Conservation (phyloP, 225 moss, liverwort and hornwort genomes). For the Pleurozium schreberi region DNA sequence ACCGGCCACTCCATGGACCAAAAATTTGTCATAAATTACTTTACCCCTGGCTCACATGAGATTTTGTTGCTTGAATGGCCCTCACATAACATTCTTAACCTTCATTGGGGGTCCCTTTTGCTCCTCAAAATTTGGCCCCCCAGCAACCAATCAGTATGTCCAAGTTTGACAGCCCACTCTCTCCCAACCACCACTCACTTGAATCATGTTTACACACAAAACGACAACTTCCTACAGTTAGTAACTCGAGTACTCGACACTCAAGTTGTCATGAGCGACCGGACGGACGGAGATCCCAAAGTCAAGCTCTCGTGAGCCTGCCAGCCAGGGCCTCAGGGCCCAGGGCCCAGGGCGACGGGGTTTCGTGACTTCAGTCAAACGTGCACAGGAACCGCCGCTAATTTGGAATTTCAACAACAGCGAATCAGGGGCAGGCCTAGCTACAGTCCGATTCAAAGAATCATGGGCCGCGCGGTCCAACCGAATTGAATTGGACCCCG, state of each 20-base stretch:
- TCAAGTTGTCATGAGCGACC: neutral
- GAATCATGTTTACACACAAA: too few relatives aligned
- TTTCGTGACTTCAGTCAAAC: neutral
- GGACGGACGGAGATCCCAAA: neutral
- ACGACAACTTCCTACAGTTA: neutral
- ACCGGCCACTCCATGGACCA: neutral
- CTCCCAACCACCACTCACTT: too few relatives aligned
- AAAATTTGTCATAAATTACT: neutral
- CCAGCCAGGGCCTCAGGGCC: too few relatives aligned
- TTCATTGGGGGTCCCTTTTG: too few relatives aligned
- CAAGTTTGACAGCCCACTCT: too few relatives aligned
- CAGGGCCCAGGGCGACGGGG: too few relatives aligned
- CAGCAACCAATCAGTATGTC: too few relatives aligned
- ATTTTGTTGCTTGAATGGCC: neutral
- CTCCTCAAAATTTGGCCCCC: too few relatives aligned
- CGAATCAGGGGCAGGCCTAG: neutral
- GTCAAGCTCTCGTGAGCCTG: neutral
- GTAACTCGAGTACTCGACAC: neutral
- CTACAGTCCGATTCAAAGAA: neutral
- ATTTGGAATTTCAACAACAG: neutral
- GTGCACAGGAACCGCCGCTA: neutral
- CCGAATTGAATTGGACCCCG: neutral
- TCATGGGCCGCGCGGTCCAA: neutral
- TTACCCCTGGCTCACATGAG: neutral
- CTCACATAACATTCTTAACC: too few relatives aligned